Conservation (phyloP, 352 stramenopile genomes). For the Globisporangium orthogonon region DNA sequence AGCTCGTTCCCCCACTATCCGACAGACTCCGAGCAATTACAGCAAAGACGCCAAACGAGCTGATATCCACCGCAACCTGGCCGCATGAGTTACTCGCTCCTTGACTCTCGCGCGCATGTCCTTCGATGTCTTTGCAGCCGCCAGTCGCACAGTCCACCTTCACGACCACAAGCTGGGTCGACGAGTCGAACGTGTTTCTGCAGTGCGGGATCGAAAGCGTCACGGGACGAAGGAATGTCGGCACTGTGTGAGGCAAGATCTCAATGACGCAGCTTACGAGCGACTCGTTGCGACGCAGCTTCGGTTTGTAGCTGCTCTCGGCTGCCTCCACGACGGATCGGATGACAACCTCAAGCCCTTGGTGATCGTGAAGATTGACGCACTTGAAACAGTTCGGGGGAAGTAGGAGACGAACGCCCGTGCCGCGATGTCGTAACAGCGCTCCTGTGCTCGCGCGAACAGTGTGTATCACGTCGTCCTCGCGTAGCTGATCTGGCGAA, state of each 20-base stretch:
- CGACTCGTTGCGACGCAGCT: conserved; percentile 18
- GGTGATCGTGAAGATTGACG: conserved; percentile 22
- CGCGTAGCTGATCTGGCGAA: conserved; percentile 11
- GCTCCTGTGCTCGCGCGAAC: conserved; percentile 34
- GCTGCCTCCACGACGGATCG: conserved; percentile 1
- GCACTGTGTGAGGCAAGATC: conserved; percentile 28
- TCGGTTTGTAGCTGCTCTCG: not conserved
- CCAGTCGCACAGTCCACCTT: conserved; percentile 20
- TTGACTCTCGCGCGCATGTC: not conserved
- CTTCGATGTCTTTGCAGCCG: not conserved
- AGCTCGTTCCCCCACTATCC: conserved; percentile 9
- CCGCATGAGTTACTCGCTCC: not conserved
- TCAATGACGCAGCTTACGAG: conserved; percentile 45
- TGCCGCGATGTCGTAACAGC: conserved; percentile 18
- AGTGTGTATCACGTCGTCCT: conserved; percentile 19
- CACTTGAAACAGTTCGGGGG: conserved; percentile 47
- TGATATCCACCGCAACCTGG: not conserved
- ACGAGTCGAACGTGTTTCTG: conserved; percentile 8
- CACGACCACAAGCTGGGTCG: conserved; percentile 17
- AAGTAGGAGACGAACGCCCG: conserved; percentile 32
- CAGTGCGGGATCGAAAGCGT: conserved; percentile 27
- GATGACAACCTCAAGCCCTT: conserved; percentile 46
- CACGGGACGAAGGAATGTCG: conserved; percentile 18
- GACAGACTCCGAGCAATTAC: conserved; percentile 6
- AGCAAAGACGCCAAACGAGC: conserved; percentile 9